Percentiles rank a stretch among this genome's conserved stretches.
phyloP scores from a whole-genome alignment of 2,329 filamentous ascomycete genomes.

The Epichloe gansuensis region DNA sequence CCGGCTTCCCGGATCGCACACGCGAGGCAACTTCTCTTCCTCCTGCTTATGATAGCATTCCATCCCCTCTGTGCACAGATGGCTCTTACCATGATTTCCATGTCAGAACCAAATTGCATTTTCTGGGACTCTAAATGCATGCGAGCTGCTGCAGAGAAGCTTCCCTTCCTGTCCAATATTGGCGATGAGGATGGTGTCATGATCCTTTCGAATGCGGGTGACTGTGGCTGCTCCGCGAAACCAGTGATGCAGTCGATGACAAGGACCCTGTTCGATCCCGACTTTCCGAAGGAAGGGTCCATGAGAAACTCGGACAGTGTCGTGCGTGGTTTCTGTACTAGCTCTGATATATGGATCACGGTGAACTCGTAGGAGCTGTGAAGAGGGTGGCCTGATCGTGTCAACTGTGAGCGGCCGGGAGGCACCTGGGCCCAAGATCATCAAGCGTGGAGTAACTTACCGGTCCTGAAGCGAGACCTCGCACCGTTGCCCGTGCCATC shows the following conservation, averaged over 20 bases:
- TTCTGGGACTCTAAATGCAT: slow-evolving; percentile 45
- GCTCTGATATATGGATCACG: slow-evolving; percentile 43
- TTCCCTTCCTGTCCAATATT: slow-evolving; percentile 21
- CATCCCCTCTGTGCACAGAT: slow-evolving; percentile 62
- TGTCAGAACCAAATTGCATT: slow-evolving; percentile 48
- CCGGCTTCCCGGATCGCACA: slow-evolving; percentile 66
- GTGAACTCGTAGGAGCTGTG: slow-evolving; percentile 51
- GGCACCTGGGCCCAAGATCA: neutral
- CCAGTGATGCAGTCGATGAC: slow-evolving; percentile 52
- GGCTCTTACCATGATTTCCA: slow-evolving; percentile 59
- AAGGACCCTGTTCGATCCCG: slow-evolving; percentile 29
- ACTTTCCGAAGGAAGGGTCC: slow-evolving; percentile 19
- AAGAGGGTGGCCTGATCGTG: slow-evolving; percentile 42
- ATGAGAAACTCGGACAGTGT: slow-evolving; percentile 35
- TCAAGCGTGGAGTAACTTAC: slow-evolving; percentile 19
- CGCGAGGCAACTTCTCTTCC: slow-evolving; percentile 54
- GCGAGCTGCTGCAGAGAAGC: slow-evolving; percentile 31
- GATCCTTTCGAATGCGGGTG: slow-evolving; percentile 30
- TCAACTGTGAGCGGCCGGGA: neutral
- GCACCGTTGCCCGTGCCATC: slow-evolving; percentile 30
- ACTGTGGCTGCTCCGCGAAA: slow-evolving; percentile 33
- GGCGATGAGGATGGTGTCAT: slow-evolving; percentile 16
- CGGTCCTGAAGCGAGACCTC: slow-evolving; percentile 34
- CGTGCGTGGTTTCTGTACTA: slow-evolving; percentile 34
- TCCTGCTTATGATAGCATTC: slow-evolving; percentile 58